A percentile compares a stretch with the other conserved stretches of the same genome.
phyloP scores from a whole-genome alignment of 1,139 yeast genomes.

The Yamadazyma sp. region DNA sequence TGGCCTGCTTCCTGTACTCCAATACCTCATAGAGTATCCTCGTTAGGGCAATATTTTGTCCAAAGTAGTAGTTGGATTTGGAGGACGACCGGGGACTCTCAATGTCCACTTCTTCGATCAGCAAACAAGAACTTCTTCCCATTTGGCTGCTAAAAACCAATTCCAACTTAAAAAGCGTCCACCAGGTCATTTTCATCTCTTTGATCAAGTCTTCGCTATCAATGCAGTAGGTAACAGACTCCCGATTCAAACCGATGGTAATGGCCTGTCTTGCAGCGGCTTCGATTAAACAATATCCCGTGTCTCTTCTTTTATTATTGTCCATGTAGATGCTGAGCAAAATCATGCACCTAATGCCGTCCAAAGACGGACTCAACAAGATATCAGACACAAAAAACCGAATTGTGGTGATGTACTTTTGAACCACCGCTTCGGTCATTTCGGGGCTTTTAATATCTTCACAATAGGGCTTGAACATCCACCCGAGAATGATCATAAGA shows the following conservation, averaged over 20 bases:
- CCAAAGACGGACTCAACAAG: constrained; percentile 38
- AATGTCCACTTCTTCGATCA: constrained; percentile 15
- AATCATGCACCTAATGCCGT: constrained; percentile 40
- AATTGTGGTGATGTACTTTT: constrained; percentile 20
- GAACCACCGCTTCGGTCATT: constrained; percentile 1
- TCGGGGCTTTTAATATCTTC: neutral
- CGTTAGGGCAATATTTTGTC: constrained; percentile 2
- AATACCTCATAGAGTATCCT: constrained; percentile 6
- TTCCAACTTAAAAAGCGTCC: constrained; percentile 15
- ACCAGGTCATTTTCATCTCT: constrained; percentile 15
- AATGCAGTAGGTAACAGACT: constrained; percentile 21
- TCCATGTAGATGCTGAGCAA: constrained; percentile 39
- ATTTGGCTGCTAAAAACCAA: constrained; percentile 12
- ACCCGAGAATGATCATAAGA: constrained; percentile 39
- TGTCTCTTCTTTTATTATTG: constrained; percentile 41
- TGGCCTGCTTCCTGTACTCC: constrained; percentile 3
- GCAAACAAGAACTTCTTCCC: constrained; percentile 15
- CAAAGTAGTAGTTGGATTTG: neutral
- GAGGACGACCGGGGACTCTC: constrained; percentile 4
- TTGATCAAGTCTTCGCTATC: constrained; percentile 9
- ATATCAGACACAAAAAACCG: constrained; percentile 39
- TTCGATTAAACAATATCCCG: constrained; percentile 41
- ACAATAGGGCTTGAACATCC: constrained; percentile 11
- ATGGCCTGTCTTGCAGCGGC: constrained; percentile 43
- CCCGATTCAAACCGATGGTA: constrained; percentile 42